Percentiles rank a stretch among this genome's conserved stretches.
Conservation (phyloP, 1,139 yeast species). For the Torulaspora globosa region DNA sequence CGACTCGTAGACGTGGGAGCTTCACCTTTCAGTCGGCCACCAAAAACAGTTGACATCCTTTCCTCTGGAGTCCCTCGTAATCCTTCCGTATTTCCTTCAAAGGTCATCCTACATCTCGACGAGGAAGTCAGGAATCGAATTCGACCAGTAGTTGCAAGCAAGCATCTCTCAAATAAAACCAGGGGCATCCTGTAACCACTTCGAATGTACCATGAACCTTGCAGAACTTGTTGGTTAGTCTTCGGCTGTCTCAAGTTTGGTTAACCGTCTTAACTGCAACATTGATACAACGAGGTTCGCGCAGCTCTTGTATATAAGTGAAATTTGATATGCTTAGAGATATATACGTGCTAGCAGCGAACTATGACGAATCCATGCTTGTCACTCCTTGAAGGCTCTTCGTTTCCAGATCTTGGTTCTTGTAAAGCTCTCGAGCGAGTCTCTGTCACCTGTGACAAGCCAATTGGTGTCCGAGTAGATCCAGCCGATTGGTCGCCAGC, state of each 20-base stretch:
- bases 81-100: constrained; percentile 47
- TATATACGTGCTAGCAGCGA: neutral
- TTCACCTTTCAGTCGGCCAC: constrained; percentile 57
- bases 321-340: neutral
- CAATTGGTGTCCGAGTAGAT: constrained; percentile 29
- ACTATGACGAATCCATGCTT: neutral
- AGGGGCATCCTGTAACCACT: neutral
- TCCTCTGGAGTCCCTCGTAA: constrained; percentile 45
- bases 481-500: constrained; percentile 32
- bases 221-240: no score
- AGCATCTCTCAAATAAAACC: neutral
- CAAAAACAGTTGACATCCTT: constrained; percentile 51
- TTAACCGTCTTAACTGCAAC: neutral
- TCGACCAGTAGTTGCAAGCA: neutral
- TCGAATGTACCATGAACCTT: neutral
- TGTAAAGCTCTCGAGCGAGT: constrained; percentile 31
- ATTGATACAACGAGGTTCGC: neutral
- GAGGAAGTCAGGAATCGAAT: constrained; percentile 4
- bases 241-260: no score
- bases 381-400: constrained; percentile 18
- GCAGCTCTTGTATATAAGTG: neutral
- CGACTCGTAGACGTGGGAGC: constrained; percentile 50
- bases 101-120: constrained; percentile 33
- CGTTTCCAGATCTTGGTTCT: constrained; percentile 31
- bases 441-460: constrained; percentile 25